Base-by-base conservation (phyloP, 345 rosid genomes). In the Anacardium occidentale region DNA sequence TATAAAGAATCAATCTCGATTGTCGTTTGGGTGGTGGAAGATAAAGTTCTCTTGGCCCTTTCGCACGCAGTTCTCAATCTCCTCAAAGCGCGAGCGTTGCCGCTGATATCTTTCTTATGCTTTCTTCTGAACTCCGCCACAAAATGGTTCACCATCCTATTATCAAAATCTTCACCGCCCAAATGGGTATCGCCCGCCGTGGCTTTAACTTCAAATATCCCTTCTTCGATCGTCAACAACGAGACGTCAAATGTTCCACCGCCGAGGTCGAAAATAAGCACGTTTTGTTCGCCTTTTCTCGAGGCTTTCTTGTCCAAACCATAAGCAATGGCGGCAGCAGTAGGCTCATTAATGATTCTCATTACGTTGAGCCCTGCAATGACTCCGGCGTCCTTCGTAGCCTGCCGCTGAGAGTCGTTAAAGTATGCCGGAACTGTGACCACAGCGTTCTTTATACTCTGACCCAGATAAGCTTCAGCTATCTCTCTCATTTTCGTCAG, bases 1-100 rank as follows among this genome's bases (percentile, higher is more conserved):
- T 78, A 81, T n/a, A 84, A 42, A 1, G 85, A 84, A 66, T 84
- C 87, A 5, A 84, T 81, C 75, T 81, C 87, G 5, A 84, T 73
- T 6, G 83, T 83, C 1, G 87, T 83, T 69, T 83, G 85, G 4
- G 81, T 77, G 0, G 83, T 47, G 8, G 75, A 77, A 21, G 76
- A 71, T 58, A 77, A 44, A 12, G 76, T 44, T 52, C 76, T 58
- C 37, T 72, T 77, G 2, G 80, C 64, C 18, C 79, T 22, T 52
- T 76, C 79, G 8, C 78, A 75, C 1, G 78, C 63, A 32, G 74
- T 75, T 42, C 78, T 62, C 45, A 75, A 26, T 51, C 78, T 69
- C 64, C 78, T 63, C 58, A 75, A 40, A 44, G 74, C 74, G 29
- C 74, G 63, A 11, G 78, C 65, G 34, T 63, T 69, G 10, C 78